Percentiles rank a stretch among this genome's conserved stretches.
Evolutionary conservation across 345 rosid genomes (phyloP).

Genomic region (Brassica rapa): DNA sequence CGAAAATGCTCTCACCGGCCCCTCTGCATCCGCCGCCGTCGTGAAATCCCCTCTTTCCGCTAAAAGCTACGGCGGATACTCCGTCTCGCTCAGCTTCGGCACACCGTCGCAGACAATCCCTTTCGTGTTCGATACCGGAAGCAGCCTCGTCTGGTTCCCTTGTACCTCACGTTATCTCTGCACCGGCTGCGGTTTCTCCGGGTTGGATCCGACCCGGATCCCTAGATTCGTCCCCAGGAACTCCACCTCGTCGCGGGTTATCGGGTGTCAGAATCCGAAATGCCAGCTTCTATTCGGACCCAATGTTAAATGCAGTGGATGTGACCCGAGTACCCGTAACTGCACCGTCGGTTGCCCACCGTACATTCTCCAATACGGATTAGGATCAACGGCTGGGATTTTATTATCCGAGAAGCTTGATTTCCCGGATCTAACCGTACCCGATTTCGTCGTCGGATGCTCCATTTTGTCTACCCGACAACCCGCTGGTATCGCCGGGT

Average conservation of each 20-base stretch:
- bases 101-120: constrained; percentile 70
- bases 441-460: constrained; percentile 75
- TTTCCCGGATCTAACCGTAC: constrained; percentile 49
- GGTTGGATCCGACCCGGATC: constrained; percentile 46
- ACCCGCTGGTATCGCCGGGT: constrained; percentile 92
- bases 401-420: constrained; percentile 57
- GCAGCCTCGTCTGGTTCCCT: constrained; percentile 89
- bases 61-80: constrained; percentile 80
- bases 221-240: constrained; percentile 51
- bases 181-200: constrained; percentile 53
- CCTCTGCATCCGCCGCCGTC: constrained; percentile 32
- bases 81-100: constrained; percentile 74
- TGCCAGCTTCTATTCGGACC: constrained; percentile 62
- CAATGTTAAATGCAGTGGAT: constrained; percentile 45
- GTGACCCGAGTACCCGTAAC: constrained; percentile 45
- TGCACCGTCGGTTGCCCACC: constrained; percentile 77
- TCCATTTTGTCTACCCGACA: constrained; percentile 69
- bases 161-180: constrained; percentile 77
- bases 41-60: constrained; percentile 55
- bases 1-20: constrained; percentile 27
- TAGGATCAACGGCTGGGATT: constrained; percentile 75
- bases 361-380: constrained; percentile 69
- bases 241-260: constrained; percentile 56
- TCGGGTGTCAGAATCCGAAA: constrained; percentile 71
- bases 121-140: constrained; percentile 81